Evolutionary conservation across 208 protist genomes (phyloP).

Genomic region (Wallacemonas collosoma): DNA sequence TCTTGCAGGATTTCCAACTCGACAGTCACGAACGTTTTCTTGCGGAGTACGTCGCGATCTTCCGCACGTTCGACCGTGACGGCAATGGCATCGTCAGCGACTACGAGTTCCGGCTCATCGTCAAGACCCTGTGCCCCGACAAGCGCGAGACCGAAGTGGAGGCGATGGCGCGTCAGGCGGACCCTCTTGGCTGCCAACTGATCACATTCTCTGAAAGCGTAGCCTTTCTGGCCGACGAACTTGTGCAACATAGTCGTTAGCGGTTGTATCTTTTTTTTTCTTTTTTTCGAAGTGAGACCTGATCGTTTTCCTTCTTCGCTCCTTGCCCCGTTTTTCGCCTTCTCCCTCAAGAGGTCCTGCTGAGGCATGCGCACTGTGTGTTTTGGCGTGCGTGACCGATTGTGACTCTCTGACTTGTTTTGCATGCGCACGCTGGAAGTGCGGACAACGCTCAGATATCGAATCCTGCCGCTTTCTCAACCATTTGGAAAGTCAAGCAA

Average conservation of each 20-base stretch:
- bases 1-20: slow-evolving; percentile 91
- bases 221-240: slow-evolving; percentile 67
- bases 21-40: slow-evolving; percentile 90
- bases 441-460: neutral
- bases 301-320: too few species aligned
- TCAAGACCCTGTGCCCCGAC: slow-evolving; percentile 46
- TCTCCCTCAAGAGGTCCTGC: neutral
- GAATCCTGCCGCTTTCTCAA: neutral
- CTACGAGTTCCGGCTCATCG: slow-evolving; percentile 60
- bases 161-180: slow-evolving; percentile 58
- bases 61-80: slow-evolving; percentile 71
- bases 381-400: too few species aligned
- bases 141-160: slow-evolving; percentile 63
- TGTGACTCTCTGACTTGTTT: slow-evolving; percentile 1
- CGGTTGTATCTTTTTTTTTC: slow-evolving; percentile 3
- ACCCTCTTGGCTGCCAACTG: slow-evolving; percentile 71
- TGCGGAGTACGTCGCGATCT: slow-evolving; percentile 67
- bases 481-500: neutral
- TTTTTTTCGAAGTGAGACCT: neutral
- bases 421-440: slow-evolving; percentile 2
- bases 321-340: too few species aligned
- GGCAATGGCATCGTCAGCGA: slow-evolving; percentile 81
- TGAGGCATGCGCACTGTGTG: neutral
- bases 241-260: slow-evolving; percentile 41
- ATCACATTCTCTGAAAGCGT: slow-evolving; percentile 87